Percentiles rank a stretch among this genome's conserved stretches.
phyloP scores from a whole-genome alignment of 2,329 filamentous ascomycete species.

The Gaeumannomyces tritici region DNA sequence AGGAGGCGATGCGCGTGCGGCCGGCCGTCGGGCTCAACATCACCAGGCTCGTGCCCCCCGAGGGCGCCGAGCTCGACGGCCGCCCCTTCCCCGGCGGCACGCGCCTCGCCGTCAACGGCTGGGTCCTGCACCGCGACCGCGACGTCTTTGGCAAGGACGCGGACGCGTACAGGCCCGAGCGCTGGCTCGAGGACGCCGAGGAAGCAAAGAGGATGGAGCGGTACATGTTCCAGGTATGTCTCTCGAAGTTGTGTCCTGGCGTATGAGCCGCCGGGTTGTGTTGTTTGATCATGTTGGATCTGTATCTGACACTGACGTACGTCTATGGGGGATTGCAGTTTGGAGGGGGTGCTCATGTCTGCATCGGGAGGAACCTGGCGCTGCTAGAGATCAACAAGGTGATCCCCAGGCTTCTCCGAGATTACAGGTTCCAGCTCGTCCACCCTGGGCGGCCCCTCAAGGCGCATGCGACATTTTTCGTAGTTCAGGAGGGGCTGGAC shows the following conservation, averaged over 20 bases:
- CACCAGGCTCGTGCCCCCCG: constrained; percentile 37
- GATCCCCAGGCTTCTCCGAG: constrained; percentile 40
- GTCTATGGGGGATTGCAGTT: constrained; percentile 25
- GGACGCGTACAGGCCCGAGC: constrained; percentile 40
- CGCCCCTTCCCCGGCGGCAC: constrained; percentile 41
- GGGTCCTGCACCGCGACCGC: constrained; percentile 40
- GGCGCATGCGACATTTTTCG: constrained; percentile 49
- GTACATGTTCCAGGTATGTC: constrained; percentile 43
- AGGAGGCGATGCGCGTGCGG: constrained; percentile 45
- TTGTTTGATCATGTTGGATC: too few relatives aligned
- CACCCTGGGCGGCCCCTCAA: constrained; percentile 37
- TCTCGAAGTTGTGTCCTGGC: neutral
- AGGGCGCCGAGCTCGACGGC: constrained; percentile 42
- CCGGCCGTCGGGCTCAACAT: constrained; percentile 47
- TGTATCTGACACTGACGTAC: constrained; percentile 4
- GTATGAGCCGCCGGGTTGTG: too few relatives aligned
- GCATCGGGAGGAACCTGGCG: constrained; percentile 45
- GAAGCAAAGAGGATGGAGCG: constrained; percentile 36
- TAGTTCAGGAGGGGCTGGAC: constrained; percentile 46
- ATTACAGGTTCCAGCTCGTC: constrained; percentile 43
- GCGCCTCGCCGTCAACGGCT: constrained; percentile 41
- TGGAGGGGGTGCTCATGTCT: constrained; percentile 43
- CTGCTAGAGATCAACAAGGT: constrained; percentile 52
- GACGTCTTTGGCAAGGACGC: constrained; percentile 40
- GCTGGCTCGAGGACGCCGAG: constrained; percentile 41